Percentiles rank a stretch among this genome's conserved stretches.
Evolutionary conservation across 2,329 filamentous ascomycete species (phyloP).

Genomic region (Eutypa lata): DNA sequence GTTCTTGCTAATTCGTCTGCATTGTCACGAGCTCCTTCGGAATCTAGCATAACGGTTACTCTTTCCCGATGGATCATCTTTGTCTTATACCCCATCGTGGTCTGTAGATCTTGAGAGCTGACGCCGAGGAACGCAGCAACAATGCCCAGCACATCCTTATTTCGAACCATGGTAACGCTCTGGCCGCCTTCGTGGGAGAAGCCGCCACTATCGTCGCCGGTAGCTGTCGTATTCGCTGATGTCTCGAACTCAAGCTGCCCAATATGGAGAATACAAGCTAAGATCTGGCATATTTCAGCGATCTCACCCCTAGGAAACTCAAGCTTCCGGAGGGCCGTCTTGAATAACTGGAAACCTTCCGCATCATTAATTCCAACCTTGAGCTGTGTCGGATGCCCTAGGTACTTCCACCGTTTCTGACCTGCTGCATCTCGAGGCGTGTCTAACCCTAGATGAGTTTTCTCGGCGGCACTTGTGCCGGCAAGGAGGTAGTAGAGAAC

Average conservation of each 20-base stretch:
- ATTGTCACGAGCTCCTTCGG: slow-evolving; percentile 82
- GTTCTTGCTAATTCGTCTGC: slow-evolving; percentile 93
- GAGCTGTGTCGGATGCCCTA: slow-evolving; percentile 93
- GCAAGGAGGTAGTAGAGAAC: slow-evolving; percentile 92
- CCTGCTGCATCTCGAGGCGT: slow-evolving; percentile 36
- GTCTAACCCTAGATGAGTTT: slow-evolving; percentile 72
- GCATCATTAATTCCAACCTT: slow-evolving; percentile 96
- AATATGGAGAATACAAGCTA: slow-evolving; percentile 93
- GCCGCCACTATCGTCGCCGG: slow-evolving; percentile 87
- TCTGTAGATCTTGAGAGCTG: slow-evolving; percentile 75
- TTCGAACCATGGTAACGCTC: slow-evolving; percentile 81
- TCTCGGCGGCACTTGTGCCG: slow-evolving; percentile 87
- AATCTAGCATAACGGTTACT: slow-evolving; percentile 98
- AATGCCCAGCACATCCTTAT: slow-evolving; percentile 83
- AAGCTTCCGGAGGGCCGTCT: slow-evolving; percentile 87
- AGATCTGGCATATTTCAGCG: slow-evolving; percentile 91
- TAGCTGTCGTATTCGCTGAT: slow-evolving; percentile 72
- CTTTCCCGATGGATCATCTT: slow-evolving; percentile 95
- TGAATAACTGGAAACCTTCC: slow-evolving; percentile 96
- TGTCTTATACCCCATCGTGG: slow-evolving; percentile 89
- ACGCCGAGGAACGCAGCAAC: slow-evolving; percentile 95
- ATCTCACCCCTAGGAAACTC: slow-evolving; percentile 93
- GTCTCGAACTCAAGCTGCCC: slow-evolving; percentile 93
- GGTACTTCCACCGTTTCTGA: slow-evolving; percentile 88
- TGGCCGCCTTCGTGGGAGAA: slow-evolving; percentile 94